Evolutionary conservation across 352 stramenopile genomes (phyloP), one percentile per base, ranked within the genome.

Genomic region (Bremia lactucae): DNA sequence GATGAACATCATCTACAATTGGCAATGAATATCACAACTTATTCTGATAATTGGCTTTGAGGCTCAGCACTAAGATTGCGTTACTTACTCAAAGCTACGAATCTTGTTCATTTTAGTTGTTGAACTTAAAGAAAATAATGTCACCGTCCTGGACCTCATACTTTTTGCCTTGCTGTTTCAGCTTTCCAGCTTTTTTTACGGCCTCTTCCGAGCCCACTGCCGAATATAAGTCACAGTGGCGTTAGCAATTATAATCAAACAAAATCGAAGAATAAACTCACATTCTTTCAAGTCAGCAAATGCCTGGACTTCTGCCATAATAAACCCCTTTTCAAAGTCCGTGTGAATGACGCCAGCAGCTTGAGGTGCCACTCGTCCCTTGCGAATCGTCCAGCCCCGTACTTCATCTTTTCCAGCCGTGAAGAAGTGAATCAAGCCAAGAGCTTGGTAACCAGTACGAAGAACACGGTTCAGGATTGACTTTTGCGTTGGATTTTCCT

Each of bases 251-350:
- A n/a, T n/a, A n/a, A n/a, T n/a, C n/a, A n/a, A n/a, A n/a, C n/a
- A n/a, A n/a, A n/a, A n/a, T n/a, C n/a, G n/a, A n/a, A n/a, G n/a
- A n/a, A n/a, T 19, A 53, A 45, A 83, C 79, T 44, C 81, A 88
- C 80, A 51, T 47, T 93, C 81, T 80, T 93, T 93, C 46, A 93
- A 49, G 58, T 93, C 81, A n/a, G 76, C 76, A 48, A 91, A 94
- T 8, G 77, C 55, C 62, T 89, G 76, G 6, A 90, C 78, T 74
- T 94, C 82, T 20, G 93, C 93, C 64, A 88, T 95, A 62, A 99
- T 99, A 66, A 99, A 99, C 43, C 96, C 96, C 65, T 97, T 91
- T 77, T 99, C 96, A 55, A 99, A 99, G 68, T 99, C 96, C 28
- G 89, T 94, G 74, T 99, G 96, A 75, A 99, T 99, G 7, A 98